Percentiles rank a stretch among this genome's conserved stretches.
phyloP scores from a whole-genome alignment of 73 alveolate species.

The Blepharisma japonicum region DNA sequence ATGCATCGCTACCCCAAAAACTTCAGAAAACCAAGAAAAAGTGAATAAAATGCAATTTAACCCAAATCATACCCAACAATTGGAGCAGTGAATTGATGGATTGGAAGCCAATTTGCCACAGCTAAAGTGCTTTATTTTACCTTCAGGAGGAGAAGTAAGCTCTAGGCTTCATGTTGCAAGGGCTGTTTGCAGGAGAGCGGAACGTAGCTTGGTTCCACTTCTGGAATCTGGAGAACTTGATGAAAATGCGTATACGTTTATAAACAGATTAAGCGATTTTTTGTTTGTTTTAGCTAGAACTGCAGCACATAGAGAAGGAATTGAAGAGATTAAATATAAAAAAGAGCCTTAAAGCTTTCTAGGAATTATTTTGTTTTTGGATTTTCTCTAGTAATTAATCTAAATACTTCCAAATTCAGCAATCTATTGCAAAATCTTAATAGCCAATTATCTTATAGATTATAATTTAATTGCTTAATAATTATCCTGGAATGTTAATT shows the following conservation, averaged over 20 bases:
- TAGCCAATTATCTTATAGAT: too few relatives aligned
- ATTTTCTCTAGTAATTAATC: too few relatives aligned
- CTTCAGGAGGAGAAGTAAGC: constrained; percentile 66
- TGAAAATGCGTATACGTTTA: constrained; percentile 39
- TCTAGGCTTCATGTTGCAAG: constrained; percentile 59
- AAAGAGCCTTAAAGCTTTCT: constrained; percentile 17
- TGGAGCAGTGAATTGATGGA: constrained; percentile 65
- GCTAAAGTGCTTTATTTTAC: constrained; percentile 57
- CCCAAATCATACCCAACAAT: constrained; percentile 35
- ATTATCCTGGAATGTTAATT: too few relatives aligned
- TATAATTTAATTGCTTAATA: too few relatives aligned
- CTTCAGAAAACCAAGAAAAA: constrained; percentile 45
- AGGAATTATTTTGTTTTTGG: too few relatives aligned
- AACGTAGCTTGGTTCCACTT: constrained; percentile 46
- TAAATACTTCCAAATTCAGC: too few relatives aligned
- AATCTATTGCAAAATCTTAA: too few relatives aligned
- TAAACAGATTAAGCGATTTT: constrained; percentile 72
- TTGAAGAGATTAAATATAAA: constrained; percentile 52
- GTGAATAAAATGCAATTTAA: constrained; percentile 48
- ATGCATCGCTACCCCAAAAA: constrained; percentile 71
- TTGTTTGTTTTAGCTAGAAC: constrained; percentile 55
- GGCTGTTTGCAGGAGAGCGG: constrained; percentile 68
- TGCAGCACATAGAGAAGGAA: constrained; percentile 48
- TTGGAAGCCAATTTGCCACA: constrained; percentile 47
- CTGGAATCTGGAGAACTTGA: constrained; percentile 46